Evolutionary conservation across 208 protist genomes (phyloP).

Genomic region (Trypanosoma platydactyli): DNA sequence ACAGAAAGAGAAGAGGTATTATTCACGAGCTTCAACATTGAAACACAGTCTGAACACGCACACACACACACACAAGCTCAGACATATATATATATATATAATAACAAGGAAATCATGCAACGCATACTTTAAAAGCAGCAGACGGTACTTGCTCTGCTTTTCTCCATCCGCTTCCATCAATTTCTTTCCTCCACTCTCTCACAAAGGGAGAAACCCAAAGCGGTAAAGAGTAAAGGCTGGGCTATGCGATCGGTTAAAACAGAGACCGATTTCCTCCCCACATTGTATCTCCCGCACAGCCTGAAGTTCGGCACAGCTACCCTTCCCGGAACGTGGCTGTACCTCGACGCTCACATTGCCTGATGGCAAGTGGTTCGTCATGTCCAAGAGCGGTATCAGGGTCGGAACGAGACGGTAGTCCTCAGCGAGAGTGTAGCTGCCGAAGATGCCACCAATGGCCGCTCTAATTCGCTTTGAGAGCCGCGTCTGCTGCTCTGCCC

Average conservation of each 20-base stretch:
- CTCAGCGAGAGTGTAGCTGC: slow-evolving; percentile 37
- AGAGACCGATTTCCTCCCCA: slow-evolving; percentile 74
- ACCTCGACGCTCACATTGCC: slow-evolving; percentile 75
- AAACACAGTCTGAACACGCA: slow-evolving; percentile 5
- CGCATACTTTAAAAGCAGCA: neutral
- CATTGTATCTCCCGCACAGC: slow-evolving; percentile 61
- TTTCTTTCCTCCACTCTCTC: neutral
- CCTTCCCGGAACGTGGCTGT: slow-evolving; percentile 35
- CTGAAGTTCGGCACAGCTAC: slow-evolving; percentile 70
- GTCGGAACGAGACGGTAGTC: slow-evolving; percentile 73
- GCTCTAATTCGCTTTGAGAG: slow-evolving; percentile 40
- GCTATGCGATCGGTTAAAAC: slow-evolving; percentile 66
- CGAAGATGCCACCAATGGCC: slow-evolving; percentile 35
- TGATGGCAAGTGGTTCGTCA: slow-evolving; percentile 61
- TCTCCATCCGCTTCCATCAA: neutral
- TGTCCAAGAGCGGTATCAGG: slow-evolving; percentile 73
- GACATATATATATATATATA: slow-evolving; percentile 20
- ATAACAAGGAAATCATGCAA: neutral
- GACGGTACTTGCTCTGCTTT: no score
- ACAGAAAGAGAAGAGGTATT: no score
- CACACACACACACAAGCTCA: slow-evolving; percentile 7
- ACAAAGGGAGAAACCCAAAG: slow-evolving; percentile 76
- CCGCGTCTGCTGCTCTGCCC: slow-evolving; percentile 45
- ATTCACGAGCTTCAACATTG: no score
- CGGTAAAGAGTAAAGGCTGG: slow-evolving; percentile 73